Base-by-base conservation (phyloP, 176 grass and related monocot genomes). In the Hyparrhenia diplandra region DNA sequence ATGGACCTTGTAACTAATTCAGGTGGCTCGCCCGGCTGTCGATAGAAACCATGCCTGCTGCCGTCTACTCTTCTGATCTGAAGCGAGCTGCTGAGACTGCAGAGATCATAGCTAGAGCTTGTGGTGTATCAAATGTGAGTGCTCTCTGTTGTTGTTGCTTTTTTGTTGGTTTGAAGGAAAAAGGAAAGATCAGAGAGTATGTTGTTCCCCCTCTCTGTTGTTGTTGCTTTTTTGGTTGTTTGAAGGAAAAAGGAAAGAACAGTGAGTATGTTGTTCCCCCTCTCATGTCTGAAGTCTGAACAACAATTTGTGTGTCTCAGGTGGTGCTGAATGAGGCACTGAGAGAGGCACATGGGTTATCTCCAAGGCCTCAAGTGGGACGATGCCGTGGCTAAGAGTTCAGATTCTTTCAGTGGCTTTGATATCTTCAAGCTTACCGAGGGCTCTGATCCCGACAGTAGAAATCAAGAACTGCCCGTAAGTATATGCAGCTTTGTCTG, bases 301-400 rank as follows among this genome's bases (percentile, higher is more conserved):
- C 8, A 41, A 27, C 32, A 28, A 4, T 18, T 20, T 21, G 5
- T 21, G 1, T 41, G 37, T 41, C 72, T 55, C 79, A 93, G 71
- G 24, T 86, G 58, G 43, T 89, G 36, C 59, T 97, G 39, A 46
- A 66, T 80, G 65, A 64, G 76, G 62, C 37, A 70, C 75, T 92
- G 7, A 75, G 93, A 76, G 74, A 92, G 93, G 31, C 71, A 92
- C 64, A 87, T 92, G 32, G 93, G 88, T 42, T 78, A 92, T 82
- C 85, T 92, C 28, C 93, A 96, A 71, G 93, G 90, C 20, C 54
- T 93, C 84, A 93, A 76, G 54, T 78, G 88, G 55, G 73, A 81
- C 21, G 84, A 89, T 61, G 86, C 91, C 36, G 82, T 88, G 74
- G 85, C 55, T 74, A 67, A 85, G 41, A 93, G 85, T 12, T 91